Percentiles rank a stretch among this genome's conserved stretches.
Conservation (phyloP, 805 yeast genomes). For the Candida ovalis region DNA sequence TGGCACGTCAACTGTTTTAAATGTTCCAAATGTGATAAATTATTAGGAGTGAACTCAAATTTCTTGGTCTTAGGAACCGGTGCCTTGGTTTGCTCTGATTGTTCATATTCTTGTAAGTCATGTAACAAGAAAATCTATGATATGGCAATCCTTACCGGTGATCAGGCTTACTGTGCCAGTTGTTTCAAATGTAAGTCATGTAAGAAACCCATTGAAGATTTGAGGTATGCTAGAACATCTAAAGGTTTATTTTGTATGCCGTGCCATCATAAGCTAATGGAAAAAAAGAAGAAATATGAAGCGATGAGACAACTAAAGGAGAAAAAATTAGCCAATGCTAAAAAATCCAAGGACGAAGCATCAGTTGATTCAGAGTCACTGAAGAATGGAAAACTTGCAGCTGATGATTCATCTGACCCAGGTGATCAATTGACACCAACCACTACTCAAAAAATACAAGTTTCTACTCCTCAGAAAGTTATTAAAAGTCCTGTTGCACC, state of each 20-base stretch:
- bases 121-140: conserved; percentile 88
- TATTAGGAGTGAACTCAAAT: conserved; percentile 82
- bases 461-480: conserved; percentile 14
- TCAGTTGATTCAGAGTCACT: background rate
- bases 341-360: conserved; percentile 6
- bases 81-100: conserved; percentile 79
- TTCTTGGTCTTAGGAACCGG: conserved; percentile 93
- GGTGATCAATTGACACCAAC: conserved; percentile 10
- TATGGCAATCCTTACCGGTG: conserved; percentile 90
- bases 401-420: conserved; percentile 8
- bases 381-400: background rate
- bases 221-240: conserved; percentile 87
- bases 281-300: conserved; percentile 66
- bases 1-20: conserved; percentile 95
- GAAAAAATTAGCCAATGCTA: conserved; percentile 6
- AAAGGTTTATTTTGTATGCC: conserved; percentile 91
- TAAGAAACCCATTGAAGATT: conserved; percentile 77
- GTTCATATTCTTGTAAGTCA: conserved; percentile 85
- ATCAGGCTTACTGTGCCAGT: conserved; percentile 86
- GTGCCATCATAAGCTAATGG: conserved; percentile 82
- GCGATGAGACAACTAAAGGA: conserved; percentile 30
- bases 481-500: conserved; percentile 11
- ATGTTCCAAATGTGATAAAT: conserved; percentile 78
- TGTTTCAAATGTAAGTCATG: conserved; percentile 92
- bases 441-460: conserved; percentile 11